Base-by-base conservation (phyloP, 2,329 filamentous ascomycete species). In the Cercospora nicotianae region DNA sequence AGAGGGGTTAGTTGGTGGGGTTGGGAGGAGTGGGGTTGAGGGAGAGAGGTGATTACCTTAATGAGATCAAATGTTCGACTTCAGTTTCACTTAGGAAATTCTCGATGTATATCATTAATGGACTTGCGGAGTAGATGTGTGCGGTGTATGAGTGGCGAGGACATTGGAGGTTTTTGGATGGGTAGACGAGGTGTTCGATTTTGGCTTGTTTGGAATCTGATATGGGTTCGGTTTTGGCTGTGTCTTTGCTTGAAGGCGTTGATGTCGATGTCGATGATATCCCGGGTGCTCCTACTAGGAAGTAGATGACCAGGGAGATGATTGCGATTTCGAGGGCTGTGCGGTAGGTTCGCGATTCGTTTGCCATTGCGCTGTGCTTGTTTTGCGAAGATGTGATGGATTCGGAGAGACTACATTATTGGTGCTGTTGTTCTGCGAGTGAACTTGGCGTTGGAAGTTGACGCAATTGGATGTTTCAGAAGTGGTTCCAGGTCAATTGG, bases 81-180 rank as follows among this genome's bases (percentile, higher is more conserved):
- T 73, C 72, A 3, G 4, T 16, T 3, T 51, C 36, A 23, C 66
- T 68, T 16, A 72, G 55, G 39, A 73, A 72, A 13, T 60, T 60
- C 5, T 72, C 84, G 58, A 89, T 83, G 75, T 89, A 88, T 16
- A 89, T 80, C 6, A 89, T 80, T 68, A 89, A 75, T 2, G 87
- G 87, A 55, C 83, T 81, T 16, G 82, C 78, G 18, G 81, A 84
- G 62, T 88, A 79, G 5, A 89, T 78, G 71, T 86, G 83, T 1
- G 84, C 74, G 39, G 74, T 73, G 65, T 81, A 82, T 3, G 68
- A 67, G 74, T 83, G 80, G 39, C 74, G 69, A 6, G 71, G 67
- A 72, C 83, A 85, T 42, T 69, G 61, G 30, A 84, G 66, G n/a
- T 76, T 74, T 23, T 68, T 67, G 16, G 79, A 77, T 2, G 82